Percentiles rank a stretch among this genome's conserved stretches.
Evolutionary conservation across 352 stramenopile species (phyloP).

Genomic region (Pythium aphanidermatum): DNA sequence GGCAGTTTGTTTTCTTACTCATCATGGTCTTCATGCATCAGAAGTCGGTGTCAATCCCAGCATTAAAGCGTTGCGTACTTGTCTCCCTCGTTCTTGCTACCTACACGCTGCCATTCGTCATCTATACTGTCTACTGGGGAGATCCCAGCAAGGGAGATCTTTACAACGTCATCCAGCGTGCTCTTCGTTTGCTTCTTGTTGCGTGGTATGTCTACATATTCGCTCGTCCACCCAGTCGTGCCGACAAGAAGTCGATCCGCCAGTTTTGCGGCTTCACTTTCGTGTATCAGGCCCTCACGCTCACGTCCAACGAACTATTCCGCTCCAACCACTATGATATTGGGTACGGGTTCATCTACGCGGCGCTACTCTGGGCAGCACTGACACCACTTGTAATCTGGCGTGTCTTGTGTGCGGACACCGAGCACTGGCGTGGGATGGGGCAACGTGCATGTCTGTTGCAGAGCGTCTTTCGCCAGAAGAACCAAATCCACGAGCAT

Average conservation of each 20-base stretch:
- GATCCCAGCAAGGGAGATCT: neutral
- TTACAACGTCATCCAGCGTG: conserved; percentile 1
- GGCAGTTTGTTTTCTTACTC: conserved; percentile 40
- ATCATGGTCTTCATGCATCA: conserved; percentile 45
- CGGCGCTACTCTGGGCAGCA: conserved; percentile 37
- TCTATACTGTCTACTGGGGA: conserved; percentile 2
- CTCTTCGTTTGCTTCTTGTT: neutral
- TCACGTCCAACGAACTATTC: conserved; percentile 27
- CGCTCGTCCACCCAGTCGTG: conserved; percentile 1
- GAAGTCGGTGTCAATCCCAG: conserved; percentile 41
- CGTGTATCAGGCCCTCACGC: conserved; percentile 2
- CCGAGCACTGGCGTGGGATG: conserved; percentile 24
- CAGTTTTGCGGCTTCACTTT: conserved; percentile 12
- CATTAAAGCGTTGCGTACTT: conserved; percentile 27
- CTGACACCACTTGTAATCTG: conserved; percentile 43
- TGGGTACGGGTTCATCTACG: conserved; percentile 42
- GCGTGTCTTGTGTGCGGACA: no score
- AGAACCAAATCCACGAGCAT: conserved; percentile 26
- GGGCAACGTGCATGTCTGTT: conserved; percentile 19
- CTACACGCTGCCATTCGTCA: conserved; percentile 26
- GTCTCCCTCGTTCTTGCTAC: conserved; percentile 27
- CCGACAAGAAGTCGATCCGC: neutral
- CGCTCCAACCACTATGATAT: conserved; percentile 27
- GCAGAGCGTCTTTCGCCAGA: conserved; percentile 22
- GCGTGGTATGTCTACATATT: conserved; percentile 5